Evolutionary conservation across 768 basidiomycete genomes (phyloP), one percentile per base, ranked within the genome.

Genomic region (Rhizopogon vinicolor): DNA sequence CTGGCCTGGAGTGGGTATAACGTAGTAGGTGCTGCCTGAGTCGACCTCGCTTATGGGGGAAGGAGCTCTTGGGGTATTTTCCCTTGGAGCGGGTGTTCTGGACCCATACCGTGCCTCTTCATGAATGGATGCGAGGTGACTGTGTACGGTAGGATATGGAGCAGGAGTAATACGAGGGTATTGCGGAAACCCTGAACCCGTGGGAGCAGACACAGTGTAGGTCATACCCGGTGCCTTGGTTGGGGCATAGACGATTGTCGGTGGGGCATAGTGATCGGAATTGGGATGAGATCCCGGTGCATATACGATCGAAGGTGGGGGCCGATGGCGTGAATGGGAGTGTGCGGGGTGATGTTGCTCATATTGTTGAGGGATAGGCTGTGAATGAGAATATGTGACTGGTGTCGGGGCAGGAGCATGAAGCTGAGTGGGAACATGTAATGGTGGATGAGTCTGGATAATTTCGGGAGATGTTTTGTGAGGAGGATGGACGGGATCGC

Each of bases 11-110:
- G 79, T 76, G 3, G 86, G 86, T 41, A 87, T 76, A 59, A 89
- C 81, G 65, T 88, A 89, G 73, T 89, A 90, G 3, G 87, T 89
- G 65, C 85, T 82, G 19, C 80, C 85, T 5, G 86, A 86, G 39
- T 79, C 79, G 1, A 44, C 63, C 33, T 77, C 74, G 44, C 74
- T 72, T 7, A 67, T 55, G 14, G 67, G 68, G 0, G 78, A 65
- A 43, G 75, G 77, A 16, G 74, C 74, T 18, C 71, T 70, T 13
- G 63, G 25, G 28, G 55, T 31, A 65, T 67, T 52, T 18, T 60
- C 64, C 44, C 65, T 65, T 19, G 64, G 58, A 58, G 66, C 64
- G 31, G 69, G 60, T 40, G 59, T 71, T 53, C 63, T 67, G 13
- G 62, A 56, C 45, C 60, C 68, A 51, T 64, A 63, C 35, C 70